A percentile compares a stretch with the other conserved stretches of the same genome.
Conservation (phyloP, 2,329 filamentous ascomycete genomes). For the Colletotrichum karsti region DNA sequence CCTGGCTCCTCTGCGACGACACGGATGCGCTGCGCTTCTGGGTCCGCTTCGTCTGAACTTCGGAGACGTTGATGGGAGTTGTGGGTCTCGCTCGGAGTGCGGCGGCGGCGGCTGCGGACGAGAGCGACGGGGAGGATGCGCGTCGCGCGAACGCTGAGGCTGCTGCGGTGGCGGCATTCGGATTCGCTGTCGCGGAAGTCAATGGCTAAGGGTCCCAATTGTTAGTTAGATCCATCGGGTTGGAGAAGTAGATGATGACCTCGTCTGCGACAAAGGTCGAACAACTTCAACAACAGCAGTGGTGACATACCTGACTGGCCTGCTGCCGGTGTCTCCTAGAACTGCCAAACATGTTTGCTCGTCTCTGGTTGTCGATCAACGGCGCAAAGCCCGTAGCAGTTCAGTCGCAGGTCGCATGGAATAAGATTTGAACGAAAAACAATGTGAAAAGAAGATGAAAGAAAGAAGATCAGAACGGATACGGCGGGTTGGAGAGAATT, state of each 20-base stretch:
- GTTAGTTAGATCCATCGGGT: conserved; percentile 6
- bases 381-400: conserved; percentile 32
- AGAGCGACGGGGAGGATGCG: conserved; percentile 73
- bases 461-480: neutral
- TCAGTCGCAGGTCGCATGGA: conserved; percentile 32
- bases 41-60: conserved; percentile 89
- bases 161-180: conserved; percentile 82
- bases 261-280: neutral
- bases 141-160: conserved; percentile 81
- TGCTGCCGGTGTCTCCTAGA: conserved; percentile 58
- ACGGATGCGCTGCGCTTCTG: conserved; percentile 75
- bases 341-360: conserved; percentile 57
- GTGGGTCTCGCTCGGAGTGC: conserved; percentile 82
- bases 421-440: neutral
- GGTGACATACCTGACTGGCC: conserved; percentile 52
- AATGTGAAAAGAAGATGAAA: neutral
- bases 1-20: conserved; percentile 69
- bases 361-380: conserved; percentile 20
- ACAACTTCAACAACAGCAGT: neutral
- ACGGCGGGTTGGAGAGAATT: neutral
- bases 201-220: conserved; percentile 59
- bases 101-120: conserved; percentile 85
- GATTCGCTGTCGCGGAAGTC: conserved; percentile 70
- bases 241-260: neutral
- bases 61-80: conserved; percentile 80